Percentiles rank a stretch among this genome's conserved stretches.
Evolutionary conservation across 2,329 filamentous ascomycete species (phyloP).

Genomic region (Pseudogymnoascus sp.): DNA sequence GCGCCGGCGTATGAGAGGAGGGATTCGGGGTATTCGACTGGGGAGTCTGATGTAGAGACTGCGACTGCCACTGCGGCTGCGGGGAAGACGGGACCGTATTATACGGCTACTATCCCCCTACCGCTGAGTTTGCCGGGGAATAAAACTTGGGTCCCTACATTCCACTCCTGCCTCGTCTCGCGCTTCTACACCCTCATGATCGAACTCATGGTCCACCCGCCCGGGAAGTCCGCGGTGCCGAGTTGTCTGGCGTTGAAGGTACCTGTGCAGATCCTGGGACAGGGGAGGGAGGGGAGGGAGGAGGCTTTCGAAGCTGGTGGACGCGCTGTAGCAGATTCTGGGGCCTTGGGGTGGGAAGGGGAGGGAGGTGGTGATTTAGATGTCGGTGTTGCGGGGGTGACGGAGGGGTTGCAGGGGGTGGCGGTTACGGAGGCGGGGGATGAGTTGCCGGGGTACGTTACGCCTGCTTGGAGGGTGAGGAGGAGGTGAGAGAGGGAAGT

Average conservation of each 20-base stretch:
- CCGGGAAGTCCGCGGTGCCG: neutral
- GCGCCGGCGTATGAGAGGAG: conserved; percentile 18
- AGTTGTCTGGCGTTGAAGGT: neutral
- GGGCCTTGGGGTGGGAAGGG: neutral
- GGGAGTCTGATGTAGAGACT: conserved; percentile 1
- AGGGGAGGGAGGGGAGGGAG: neutral
- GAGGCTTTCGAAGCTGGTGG: neutral
- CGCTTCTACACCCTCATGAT: conserved; percentile 54
- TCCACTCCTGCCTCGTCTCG: conserved; percentile 60
- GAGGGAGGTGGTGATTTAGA: neutral
- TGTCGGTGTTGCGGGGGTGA: neutral
- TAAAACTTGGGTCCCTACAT: conserved; percentile 58
- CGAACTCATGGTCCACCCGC: conserved; percentile 43
- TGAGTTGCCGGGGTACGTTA: neutral
- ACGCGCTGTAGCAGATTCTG: neutral
- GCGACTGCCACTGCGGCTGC: neutral
- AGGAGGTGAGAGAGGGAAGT: neutral
- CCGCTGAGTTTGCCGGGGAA: conserved; percentile 52
- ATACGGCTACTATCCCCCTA: conserved; percentile 53
- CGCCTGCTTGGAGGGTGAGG: neutral
- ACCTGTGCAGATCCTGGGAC: neutral
- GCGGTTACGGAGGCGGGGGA: neutral
- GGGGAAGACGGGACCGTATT: conserved; percentile 27
- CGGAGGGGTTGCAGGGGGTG: neutral
- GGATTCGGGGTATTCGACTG: conserved; percentile 21